Conservation (phyloP, 1,284 basidiomycete species). For the Sphagnurus paluster region DNA sequence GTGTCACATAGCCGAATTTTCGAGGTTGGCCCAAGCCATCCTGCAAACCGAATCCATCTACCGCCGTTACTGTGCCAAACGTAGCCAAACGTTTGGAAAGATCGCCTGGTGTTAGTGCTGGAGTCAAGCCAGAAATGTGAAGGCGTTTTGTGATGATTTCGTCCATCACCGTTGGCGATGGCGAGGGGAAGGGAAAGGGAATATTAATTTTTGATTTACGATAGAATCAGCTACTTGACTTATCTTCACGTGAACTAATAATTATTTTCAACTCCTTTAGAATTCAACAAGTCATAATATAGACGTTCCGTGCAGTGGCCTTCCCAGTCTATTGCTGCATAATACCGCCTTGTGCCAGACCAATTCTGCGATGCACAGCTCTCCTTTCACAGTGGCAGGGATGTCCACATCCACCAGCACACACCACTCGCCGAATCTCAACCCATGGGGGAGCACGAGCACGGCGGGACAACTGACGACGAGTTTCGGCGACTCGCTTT, state of each 20-base stretch:
- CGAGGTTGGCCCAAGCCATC: slow-evolving; percentile 66
- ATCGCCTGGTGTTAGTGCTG: slow-evolving; percentile 59
- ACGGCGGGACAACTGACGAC: slow-evolving; percentile 32
- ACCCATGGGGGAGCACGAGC: slow-evolving; percentile 39
- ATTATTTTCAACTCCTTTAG: no score
- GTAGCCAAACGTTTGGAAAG: slow-evolving; percentile 56
- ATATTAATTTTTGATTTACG: no score
- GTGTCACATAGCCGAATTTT: slow-evolving; percentile 73
- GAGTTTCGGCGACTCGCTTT: slow-evolving; percentile 54
- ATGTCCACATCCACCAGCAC: slow-evolving; percentile 40
- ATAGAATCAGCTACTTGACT: no score
- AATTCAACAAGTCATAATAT: no score
- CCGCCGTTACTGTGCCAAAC: slow-evolving; percentile 65
- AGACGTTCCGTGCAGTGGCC: no score
- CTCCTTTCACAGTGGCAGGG: slow-evolving; percentile 44
- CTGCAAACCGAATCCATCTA: slow-evolving; percentile 66
- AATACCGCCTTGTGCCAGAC: neutral
- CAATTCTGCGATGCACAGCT: slow-evolving; percentile 21
- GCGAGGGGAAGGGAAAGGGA: neutral
- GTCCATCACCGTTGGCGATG: slow-evolving; percentile 6
- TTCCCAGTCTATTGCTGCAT: no score
- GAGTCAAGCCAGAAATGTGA: slow-evolving; percentile 73
- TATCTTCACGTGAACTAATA: no score
- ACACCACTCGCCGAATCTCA: slow-evolving; percentile 38
- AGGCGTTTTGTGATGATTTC: slow-evolving; percentile 55